Evolutionary conservation across 345 rosid species (phyloP).

Genomic region (Moricandia arvensis): DNA sequence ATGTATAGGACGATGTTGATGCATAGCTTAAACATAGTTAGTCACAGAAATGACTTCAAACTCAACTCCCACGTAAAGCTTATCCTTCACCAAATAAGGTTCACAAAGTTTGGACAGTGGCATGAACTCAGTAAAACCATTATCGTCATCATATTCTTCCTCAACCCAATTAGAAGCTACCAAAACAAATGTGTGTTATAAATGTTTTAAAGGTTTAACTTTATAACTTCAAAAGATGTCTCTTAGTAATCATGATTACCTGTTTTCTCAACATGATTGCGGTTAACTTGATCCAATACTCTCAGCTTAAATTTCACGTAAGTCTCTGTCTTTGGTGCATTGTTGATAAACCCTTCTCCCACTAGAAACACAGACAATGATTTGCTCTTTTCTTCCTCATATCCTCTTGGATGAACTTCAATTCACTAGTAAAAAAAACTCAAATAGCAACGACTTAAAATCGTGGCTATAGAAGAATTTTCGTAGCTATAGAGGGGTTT

Average conservation of each 20-base stretch:
- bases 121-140: slow-evolving; percentile 11
- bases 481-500: no score
- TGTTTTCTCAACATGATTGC: slow-evolving; percentile 8
- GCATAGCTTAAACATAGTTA: background rate
- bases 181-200: background rate
- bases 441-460: no score
- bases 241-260: background rate
- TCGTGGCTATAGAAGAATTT: no score
- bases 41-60: slow-evolving; percentile 22
- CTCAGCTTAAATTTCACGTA: slow-evolving; percentile 4
- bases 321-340: background rate
- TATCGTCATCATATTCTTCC: background rate
- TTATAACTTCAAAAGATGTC: background rate
- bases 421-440: slow-evolving; percentile 13
- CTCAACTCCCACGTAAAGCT: slow-evolving; percentile 31
- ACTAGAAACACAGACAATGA: slow-evolving; percentile 23
- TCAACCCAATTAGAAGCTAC: background rate
- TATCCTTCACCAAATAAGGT: slow-evolving; percentile 30
- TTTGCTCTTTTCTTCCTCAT: background rate
- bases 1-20: background rate
- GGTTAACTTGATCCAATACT: slow-evolving; percentile 13
- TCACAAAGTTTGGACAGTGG: slow-evolving; percentile 4
- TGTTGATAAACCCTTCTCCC: slow-evolving; percentile 19
- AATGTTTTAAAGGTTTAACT: background rate
- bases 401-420: slow-evolving; percentile 19